Evolutionary conservation across 2,329 filamentous ascomycete species (phyloP), one percentile per base, ranked within the genome.

Genomic region (Tolypocladium tundrense): DNA sequence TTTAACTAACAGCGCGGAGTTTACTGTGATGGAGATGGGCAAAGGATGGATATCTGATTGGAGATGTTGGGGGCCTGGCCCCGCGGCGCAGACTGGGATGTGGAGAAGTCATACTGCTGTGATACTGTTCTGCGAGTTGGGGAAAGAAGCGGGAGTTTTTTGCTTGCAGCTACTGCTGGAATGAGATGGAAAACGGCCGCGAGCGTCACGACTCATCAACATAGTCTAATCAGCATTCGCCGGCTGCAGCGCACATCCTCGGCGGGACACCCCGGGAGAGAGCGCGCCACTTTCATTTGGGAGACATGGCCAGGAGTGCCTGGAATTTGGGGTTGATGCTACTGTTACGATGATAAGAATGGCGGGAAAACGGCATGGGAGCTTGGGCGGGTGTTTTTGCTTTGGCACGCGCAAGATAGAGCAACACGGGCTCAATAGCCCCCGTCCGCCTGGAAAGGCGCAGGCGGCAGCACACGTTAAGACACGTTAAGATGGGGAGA

Each of bases 141-240:
- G 55, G 58, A 45, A 60, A 40, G 59, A 57, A 50, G 58, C 57
- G 55, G 59, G 53, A 43, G 10, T 56, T 59, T 55, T 59, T 53
- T n/a, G 39, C 40, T 55, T 54, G 45, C 54, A 55, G 39, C 53
- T 51, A 35, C 27, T 31, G 51, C 42, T 35, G 39, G 55, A 54
- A 54, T 41, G 57, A 59, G 59, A 59, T 33, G 45, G 55, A 55
- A 60, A 52, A 63, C 57, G 61, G 57, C 56, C 39, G 54, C 54
- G 51, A 58, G 31, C 54, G 48, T 61, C 58, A 61, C 37, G 60
- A 62, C 55, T 53, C 51, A 48, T 19, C 52, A 59, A 56, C 31
- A 59, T 55, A 56, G 53, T 33, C 35, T 58, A 60, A 61, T 60
- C 51, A 45, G 41, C 57, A 40, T 52, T 52, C 10, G 31, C 31